Conservation (phyloP, 768 basidiomycete genomes). For the Kwoniella dendrophila region DNA sequence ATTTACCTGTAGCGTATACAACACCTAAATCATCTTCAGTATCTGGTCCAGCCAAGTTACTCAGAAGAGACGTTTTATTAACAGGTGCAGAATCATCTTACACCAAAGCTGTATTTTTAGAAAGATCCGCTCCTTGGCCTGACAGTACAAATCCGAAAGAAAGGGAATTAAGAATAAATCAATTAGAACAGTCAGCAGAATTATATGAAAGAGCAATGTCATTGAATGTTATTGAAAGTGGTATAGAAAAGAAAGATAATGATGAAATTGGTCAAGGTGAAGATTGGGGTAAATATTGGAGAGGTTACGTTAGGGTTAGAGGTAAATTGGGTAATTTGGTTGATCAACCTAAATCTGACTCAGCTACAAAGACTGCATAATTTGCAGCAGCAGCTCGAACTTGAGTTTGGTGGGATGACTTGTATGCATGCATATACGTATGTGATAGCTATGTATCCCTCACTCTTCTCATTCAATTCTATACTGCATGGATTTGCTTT, state of each 20-base stretch:
- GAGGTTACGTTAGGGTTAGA: constrained; percentile 45
- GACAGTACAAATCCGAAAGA: not conserved
- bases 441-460: no score
- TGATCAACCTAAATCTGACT: constrained; percentile 22
- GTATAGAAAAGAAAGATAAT: constrained; percentile 27
- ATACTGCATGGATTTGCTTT: no score
- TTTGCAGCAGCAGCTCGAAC: no score
- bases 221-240: constrained; percentile 35
- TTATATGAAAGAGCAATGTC: constrained; percentile 49
- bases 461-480: no score
- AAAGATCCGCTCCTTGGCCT: no score
- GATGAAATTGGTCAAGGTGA: constrained; percentile 33
- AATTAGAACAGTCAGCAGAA: constrained; percentile 40
- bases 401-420: no score
- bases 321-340: constrained; percentile 31
- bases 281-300: constrained; percentile 49
- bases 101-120: constrained; percentile 40
- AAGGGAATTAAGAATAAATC: constrained; percentile 16
- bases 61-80: constrained; percentile 40
- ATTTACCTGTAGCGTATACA: constrained; percentile 11
- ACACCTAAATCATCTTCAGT: constrained; percentile 24
- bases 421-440: no score
- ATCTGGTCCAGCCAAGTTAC: constrained; percentile 23
- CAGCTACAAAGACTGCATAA: no score
- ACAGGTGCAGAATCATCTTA: constrained; percentile 45